Evolutionary conservation across 495 filamentous ascomycete genomes (phyloP).

Genomic region (Aspergillus indologenus): DNA sequence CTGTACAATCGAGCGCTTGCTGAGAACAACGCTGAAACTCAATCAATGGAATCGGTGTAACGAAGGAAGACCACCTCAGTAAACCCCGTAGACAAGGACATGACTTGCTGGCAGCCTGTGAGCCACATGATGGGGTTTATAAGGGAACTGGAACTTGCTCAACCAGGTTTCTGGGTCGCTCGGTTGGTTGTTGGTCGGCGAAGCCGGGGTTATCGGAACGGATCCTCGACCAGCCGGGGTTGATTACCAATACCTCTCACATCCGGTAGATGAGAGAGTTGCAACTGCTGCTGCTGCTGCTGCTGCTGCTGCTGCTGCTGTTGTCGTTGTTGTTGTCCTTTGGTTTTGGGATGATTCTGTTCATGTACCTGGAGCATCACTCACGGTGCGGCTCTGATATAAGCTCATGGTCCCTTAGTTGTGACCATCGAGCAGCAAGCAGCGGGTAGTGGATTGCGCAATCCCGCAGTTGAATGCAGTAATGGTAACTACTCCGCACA

Average conservation of each 20-base stretch:
- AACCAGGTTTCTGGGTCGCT: neutral
- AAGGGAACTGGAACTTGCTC: neutral
- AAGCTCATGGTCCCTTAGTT: neutral
- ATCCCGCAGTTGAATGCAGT: neutral
- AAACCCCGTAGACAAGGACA: neutral
- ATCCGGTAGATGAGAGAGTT: too few relatives aligned
- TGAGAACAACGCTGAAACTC: neutral
- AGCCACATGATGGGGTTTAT: neutral
- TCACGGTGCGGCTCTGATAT: neutral
- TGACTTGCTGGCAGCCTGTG: neutral
- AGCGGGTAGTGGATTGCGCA: neutral
- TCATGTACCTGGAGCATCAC: too few relatives aligned
- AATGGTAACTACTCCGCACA: too few relatives aligned
- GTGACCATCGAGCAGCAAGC: neutral
- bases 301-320: too few relatives aligned
- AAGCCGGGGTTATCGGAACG: neutral
- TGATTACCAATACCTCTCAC: neutral
- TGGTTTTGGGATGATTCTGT: too few relatives aligned
- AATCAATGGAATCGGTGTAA: neutral
- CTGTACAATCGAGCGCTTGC: neutral
- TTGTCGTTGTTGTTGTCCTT: too few relatives aligned
- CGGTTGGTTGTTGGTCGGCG: neutral
- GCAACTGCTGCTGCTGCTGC: too few relatives aligned
- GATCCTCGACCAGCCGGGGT: constrained; percentile 4
- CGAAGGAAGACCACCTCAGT: neutral